A percentile compares a stretch with the other conserved stretches of the same genome.
phyloP scores from a whole-genome alignment of 495 filamentous ascomycete species.

The Tuber borchii region DNA sequence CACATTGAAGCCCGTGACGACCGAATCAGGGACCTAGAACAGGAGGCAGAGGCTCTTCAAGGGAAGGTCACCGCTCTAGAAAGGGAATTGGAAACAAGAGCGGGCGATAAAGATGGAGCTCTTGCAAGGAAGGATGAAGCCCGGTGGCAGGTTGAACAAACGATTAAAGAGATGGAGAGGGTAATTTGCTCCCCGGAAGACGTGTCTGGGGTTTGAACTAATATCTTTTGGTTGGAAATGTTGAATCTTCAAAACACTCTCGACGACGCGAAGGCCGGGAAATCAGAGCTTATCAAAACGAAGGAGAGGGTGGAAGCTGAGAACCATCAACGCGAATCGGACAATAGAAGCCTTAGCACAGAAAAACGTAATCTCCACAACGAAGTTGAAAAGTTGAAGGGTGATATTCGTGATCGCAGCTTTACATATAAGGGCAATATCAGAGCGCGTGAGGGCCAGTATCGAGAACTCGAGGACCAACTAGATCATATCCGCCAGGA shows the following conservation, averaged over 20 bases:
- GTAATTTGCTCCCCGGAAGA: constrained; percentile 11
- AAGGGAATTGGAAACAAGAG: constrained; percentile 48
- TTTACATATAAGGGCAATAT: constrained; percentile 68
- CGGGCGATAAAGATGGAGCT: constrained; percentile 22
- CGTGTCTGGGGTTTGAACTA: background rate
- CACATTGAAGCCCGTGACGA: constrained; percentile 49
- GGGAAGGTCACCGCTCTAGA: constrained; percentile 26
- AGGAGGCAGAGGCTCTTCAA: constrained; percentile 26
- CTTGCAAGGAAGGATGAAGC: constrained; percentile 32
- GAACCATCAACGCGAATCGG: constrained; percentile 43
- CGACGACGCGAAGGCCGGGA: constrained; percentile 29
- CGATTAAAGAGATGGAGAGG: constrained; percentile 36
- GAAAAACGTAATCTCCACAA: constrained; percentile 32
- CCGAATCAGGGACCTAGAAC: constrained; percentile 31
- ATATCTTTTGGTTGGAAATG: background rate
- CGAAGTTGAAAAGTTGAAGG: constrained; percentile 53
- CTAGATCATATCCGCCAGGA: constrained; percentile 56
- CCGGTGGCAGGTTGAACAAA: constrained; percentile 28
- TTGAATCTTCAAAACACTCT: constrained; percentile 30
- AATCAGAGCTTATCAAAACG: constrained; percentile 23
- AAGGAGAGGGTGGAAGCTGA: constrained; percentile 36
- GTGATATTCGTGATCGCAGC: constrained; percentile 73
- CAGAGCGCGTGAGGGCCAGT: constrained; percentile 67
- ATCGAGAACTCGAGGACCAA: constrained; percentile 58
- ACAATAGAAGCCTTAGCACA: constrained; percentile 39